phyloP scores from a whole-genome alignment of 73 alveolate genomes.

The Paramecium biaurelia region DNA sequence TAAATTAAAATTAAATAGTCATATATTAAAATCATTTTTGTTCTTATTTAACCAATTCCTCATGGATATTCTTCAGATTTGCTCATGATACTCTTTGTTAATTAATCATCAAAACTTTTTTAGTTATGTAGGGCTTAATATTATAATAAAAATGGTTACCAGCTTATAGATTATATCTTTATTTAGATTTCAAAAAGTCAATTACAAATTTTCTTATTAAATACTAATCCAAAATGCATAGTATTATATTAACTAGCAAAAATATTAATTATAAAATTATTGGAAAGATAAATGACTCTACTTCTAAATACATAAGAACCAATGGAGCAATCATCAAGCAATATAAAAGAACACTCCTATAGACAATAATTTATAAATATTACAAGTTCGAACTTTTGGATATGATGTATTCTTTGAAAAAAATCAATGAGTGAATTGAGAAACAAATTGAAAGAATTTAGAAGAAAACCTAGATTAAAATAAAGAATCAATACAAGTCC shows the following conservation, averaged over 20 bases:
- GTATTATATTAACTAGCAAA: neutral
- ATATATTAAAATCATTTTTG: neutral
- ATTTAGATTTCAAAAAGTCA: neutral
- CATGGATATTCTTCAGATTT: neutral
- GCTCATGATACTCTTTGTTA: neutral
- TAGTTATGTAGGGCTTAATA: neutral
- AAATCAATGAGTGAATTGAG: neutral
- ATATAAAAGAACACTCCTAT: neutral
- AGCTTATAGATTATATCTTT: neutral
- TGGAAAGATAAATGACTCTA: neutral
- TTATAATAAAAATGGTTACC: neutral
- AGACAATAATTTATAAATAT: neutral
- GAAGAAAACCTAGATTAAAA: neutral
- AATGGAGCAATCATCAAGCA: neutral
- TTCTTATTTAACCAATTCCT: neutral
- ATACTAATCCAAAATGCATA: neutral
- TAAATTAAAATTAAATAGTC: no score
- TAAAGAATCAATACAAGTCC: neutral
- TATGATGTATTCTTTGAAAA: neutral
- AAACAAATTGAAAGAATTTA: neutral
- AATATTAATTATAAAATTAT: neutral
- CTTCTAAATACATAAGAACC: neutral
- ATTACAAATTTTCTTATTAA: neutral
- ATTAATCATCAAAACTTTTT: neutral
- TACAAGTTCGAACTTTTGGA: neutral